These are phyloP conservation scores for Globisporangium camurandrum DNA, from an alignment of 352 stramenopile species.

Conservation along the genomic window DNA sequence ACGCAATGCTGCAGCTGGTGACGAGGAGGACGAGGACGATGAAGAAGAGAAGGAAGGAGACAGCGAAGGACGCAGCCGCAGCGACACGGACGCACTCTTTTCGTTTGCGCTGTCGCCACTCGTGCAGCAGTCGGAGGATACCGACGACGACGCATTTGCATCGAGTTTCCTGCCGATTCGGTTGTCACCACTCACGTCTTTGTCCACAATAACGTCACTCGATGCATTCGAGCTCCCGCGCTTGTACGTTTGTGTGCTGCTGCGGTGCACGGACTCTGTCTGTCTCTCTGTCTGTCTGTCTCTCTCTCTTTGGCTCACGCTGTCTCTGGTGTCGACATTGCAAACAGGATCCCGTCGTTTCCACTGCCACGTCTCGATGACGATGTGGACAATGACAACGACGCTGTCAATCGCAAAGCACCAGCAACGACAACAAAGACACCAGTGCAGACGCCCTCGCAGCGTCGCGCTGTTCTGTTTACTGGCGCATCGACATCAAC, in stretches of 20 bases:
- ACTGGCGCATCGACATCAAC: no score
- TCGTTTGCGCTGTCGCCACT: constrained; percentile 75
- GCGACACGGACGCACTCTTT: constrained; percentile 74
- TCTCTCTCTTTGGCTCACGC: background rate
- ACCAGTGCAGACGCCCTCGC: no score
- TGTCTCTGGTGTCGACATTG: background rate
- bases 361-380: constrained; percentile 23
- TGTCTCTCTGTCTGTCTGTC: background rate
- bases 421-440: constrained; percentile 16
- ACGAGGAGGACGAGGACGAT: constrained; percentile 12
- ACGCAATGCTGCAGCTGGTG: constrained; percentile 3
- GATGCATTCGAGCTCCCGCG: constrained; percentile 48
- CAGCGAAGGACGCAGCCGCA: constrained; percentile 26
- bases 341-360: constrained; percentile 50
- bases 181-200: constrained; percentile 59
- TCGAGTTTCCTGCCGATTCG: constrained; percentile 48
- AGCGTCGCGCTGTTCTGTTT: no score
- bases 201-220: no score
- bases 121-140: no score
- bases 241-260: constrained; percentile 33
- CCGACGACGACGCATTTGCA: constrained; percentile 56
- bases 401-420: constrained; percentile 1
- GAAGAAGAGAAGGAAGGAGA: constrained; percentile 8
- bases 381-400: constrained; percentile 4
- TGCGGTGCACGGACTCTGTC: background rate